These are phyloP conservation scores for Solanum clarkiae DNA, from an alignment of 257 asterid genomes.

Conservation along the genomic window DNA sequence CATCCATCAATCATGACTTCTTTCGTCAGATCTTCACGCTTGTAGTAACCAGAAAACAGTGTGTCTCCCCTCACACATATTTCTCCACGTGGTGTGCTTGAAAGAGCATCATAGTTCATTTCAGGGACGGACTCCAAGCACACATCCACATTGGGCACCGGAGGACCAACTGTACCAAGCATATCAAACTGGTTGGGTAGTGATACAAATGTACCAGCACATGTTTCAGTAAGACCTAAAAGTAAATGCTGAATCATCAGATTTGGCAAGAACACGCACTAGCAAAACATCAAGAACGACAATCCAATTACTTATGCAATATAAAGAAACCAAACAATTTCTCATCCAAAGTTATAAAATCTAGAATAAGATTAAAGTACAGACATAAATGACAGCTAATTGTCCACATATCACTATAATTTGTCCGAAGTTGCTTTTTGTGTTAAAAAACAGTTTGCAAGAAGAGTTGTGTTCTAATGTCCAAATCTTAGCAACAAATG, in stretches of 20 bases:
- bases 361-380: not conserved
- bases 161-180: slow-evolving; percentile 98
- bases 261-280: not conserved
- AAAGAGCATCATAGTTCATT: slow-evolving; percentile 87
- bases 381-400: not conserved
- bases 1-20: slow-evolving; percentile 86
- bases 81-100: slow-evolving; percentile 82
- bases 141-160: slow-evolving; percentile 85
- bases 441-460: not conserved
- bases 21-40: slow-evolving; percentile 87
- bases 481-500: not conserved
- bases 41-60: slow-evolving; percentile 75
- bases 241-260: not conserved
- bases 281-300: not conserved
- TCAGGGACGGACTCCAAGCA: slow-evolving; percentile 97
- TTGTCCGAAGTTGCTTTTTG: not conserved
- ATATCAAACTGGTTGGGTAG: slow-evolving; percentile 59
- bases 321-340: not conserved
- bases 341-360: not conserved
- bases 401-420: not conserved
- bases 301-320: not conserved
- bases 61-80: slow-evolving; percentile 82
- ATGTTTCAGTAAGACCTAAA: slow-evolving; percentile 90
- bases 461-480: not conserved
- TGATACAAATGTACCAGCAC: slow-evolving; percentile 91